Base-by-base conservation (phyloP, 1,284 basidiomycete genomes). In the Neolentinus lepideus region DNA sequence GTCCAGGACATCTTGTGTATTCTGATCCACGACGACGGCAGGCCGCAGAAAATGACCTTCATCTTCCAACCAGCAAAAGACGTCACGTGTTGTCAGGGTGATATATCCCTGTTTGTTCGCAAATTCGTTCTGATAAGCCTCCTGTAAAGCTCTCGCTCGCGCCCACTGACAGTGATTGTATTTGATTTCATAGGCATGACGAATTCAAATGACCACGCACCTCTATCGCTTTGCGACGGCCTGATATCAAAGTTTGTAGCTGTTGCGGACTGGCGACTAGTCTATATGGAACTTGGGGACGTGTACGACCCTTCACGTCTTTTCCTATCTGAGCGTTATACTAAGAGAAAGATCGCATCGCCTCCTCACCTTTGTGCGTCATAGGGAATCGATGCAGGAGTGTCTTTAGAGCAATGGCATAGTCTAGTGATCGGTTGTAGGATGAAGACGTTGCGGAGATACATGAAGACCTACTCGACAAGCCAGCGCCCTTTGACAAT, bases 171-270 rank as follows among this genome's bases (percentile, higher is more conserved):
- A 58, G 36, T 50, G n/a, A 24, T 59, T 48, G 25, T 45, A 50
- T 52, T 25, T 21, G 27, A 52, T 16, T 46, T 48, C 55, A n/a
- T 16, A 38, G 55, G 54, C 61, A 35, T 58, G 54, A 51, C 54
- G 29, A 29, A 36, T 24, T 19, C 43, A 54, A 14, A 29, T 27
- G 38, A 45, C 55, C 51, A 64, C 76, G 57, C 54, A 86, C 86
- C 72, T 89, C 85, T 10, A 88, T 81, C 1, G 87, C 83, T 67
- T 88, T 87, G 55, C 81, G 74, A 55, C 84, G 77, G 26, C 86
- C 87, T 48, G 72, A 64, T 16, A 80, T 65, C 21, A 86, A 68
- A 22, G 63, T 65, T 21, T 71, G 70, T 25, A 85, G 74, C 29
- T 83, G 75, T 8, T 70, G 59, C 1, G 71, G 69, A 6, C 70